These are phyloP conservation scores for Quillaja saponaria DNA, from an alignment of 306 rosid genomes.

Conservation along the genomic window DNA sequence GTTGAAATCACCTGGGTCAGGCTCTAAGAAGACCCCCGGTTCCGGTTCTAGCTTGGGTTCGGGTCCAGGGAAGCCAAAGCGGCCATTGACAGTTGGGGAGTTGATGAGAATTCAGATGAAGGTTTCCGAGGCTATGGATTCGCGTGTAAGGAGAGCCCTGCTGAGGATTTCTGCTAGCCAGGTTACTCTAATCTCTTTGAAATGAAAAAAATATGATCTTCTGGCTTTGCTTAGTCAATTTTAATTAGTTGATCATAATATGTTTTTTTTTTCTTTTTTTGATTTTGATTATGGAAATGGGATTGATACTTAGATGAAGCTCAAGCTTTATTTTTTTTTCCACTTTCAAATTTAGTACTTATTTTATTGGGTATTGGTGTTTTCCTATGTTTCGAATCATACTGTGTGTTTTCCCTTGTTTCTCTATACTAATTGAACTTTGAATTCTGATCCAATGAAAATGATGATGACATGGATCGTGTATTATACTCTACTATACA, in stretches of 20 bases:
- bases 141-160: constrained; percentile 85
- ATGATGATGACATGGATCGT: neutral
- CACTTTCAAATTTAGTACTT: neutral
- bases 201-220: too few relatives aligned
- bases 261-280: neutral
- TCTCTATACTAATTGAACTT: neutral
- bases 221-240: constrained; percentile 21
- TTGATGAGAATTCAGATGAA: constrained; percentile 94
- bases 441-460: constrained; percentile 36
- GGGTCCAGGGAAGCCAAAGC: constrained; percentile 61
- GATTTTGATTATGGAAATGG: neutral
- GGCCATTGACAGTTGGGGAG: constrained; percentile 88
- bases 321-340: neutral
- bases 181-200: constrained; percentile 44
- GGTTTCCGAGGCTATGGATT: constrained; percentile 90
- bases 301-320: neutral
- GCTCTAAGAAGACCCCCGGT: constrained; percentile 85
- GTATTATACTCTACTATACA: neutral
- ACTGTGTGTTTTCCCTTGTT: neutral
- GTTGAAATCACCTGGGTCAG: constrained; percentile 81
- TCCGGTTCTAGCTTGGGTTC: constrained; percentile 45
- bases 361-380: constrained; percentile 31
- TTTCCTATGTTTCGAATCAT: constrained; percentile 20
- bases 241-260: neutral
- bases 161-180: constrained; percentile 89